Conservation (phyloP, 441 rosid species). For the Populus hybrid region DNA sequence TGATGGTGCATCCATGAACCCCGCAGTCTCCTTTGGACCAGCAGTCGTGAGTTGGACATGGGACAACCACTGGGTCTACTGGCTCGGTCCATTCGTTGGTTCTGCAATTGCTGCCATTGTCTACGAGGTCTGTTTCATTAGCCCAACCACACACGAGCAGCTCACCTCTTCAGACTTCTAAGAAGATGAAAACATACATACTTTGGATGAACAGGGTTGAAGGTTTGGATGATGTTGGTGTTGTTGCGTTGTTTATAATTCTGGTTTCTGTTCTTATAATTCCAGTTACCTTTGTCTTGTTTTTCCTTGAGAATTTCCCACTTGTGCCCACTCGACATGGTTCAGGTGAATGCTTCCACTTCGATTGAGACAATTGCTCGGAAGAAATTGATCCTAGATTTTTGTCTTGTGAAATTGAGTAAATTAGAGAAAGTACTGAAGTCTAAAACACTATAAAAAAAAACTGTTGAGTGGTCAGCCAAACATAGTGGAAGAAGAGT, state of each 20-base stretch:
- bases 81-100: slow-evolving; percentile 78
- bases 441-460: no score
- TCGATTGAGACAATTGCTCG: no score
- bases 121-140: slow-evolving; percentile 63
- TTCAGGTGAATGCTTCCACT: no score
- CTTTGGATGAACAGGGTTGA: slow-evolving; percentile 10
- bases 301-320: background rate
- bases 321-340: no score
- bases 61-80: slow-evolving; percentile 86
- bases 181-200: background rate
- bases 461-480: no score
- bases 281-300: slow-evolving; percentile 19
- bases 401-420: no score
- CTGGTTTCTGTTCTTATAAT: slow-evolving; percentile 27
- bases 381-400: no score
- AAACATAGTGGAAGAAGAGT: no score
- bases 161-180: slow-evolving; percentile 57
- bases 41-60: slow-evolving; percentile 85
- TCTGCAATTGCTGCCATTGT: slow-evolving; percentile 71
- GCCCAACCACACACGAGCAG: slow-evolving; percentile 47
- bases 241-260: slow-evolving; percentile 20
- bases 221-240: slow-evolving; percentile 24
- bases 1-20: slow-evolving; percentile 91
- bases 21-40: slow-evolving; percentile 82
- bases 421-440: no score